Base-by-base conservation (phyloP, 805 yeast species). In the Kregervanrija delftensis region DNA sequence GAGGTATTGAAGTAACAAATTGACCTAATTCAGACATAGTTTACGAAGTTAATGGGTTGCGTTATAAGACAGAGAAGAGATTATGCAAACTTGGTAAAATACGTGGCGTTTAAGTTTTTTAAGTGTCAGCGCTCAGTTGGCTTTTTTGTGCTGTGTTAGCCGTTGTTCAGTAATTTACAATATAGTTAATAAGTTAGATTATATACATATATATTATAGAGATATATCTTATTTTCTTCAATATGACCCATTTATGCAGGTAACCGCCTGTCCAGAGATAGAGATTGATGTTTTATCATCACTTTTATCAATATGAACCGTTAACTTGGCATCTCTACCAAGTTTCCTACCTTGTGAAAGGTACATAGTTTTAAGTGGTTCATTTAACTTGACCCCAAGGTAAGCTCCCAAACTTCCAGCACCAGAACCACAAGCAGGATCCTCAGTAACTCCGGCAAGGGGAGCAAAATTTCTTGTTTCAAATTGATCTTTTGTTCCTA, bases 351-450 rank as follows among this genome's bases (percentile, higher is more conserved):
- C 44, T 35, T 41, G 44, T 16, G 22, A 30, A 22, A 22, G 28
- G 6, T 22, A 22, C 8, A 22, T 2, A 14, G 37, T 30, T 9
- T 8, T 3, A 12, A 16, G n/a, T 8, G 11, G 13, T 22, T 35
- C 37, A n/a, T 11, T 14, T 17, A n/a, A 14, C 11, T 10, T 17
- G 17, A 12, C 15, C 8, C 39, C 30, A 33, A 31, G 35, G 11
- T 33, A 46, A 3, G 44, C 37, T 22, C 41, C 37, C 3, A 43
- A 41, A 37, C 47, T 40, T n/a, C 46, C 60, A 2, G 69, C 63
- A n/a, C 80, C 80, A 48, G 73, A 66, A 2, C 81, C 81, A 56
- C 80, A 75, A 8, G 72, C 80, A 1, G 79, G 79, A 53, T 75
- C 81, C 47, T 76, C 81, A n/a, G 49, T 40, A 1, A 66, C 59